Evolutionary conservation across 352 stramenopile genomes (phyloP), one percentile per base, ranked within the genome.

Genomic region (Peronospora farinosa): DNA sequence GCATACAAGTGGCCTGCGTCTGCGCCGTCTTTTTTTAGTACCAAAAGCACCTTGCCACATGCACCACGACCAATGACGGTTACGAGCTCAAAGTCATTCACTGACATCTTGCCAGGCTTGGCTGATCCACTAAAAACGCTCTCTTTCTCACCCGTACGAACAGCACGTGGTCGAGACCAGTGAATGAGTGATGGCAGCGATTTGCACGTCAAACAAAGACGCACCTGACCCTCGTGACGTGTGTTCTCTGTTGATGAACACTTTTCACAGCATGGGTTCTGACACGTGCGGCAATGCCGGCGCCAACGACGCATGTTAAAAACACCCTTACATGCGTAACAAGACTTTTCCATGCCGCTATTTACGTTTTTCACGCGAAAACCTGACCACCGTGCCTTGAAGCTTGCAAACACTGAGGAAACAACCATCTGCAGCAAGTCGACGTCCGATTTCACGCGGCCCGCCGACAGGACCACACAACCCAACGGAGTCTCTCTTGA

Each of bases 301-400:
- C 76, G 71, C 76, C 76, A 87, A 44, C 76, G 73, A 51, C 73
- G 73, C 73, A 87, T 84, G 65, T 79, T 84, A 43, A 87, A 87
- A 8, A 48, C 47, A 11, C 78, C 70, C 47, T 81, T 78, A 58
- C 76, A 87, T 30, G 78, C 47, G 50, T 85, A 87, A 57, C 76
- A 87, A 12, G 50, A 44, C 43, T 82, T 82, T 51, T 85, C 74
- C 60, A 87, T 74, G n/a, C 76, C 76, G 16, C 59, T 74, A 53
- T 82, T 83, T 32, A 84, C 69, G 40, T 78, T 82, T 58, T 82
- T 83, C n/a, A 83, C 72, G 13, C 76, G 76, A 57, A 87, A 87
- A 38, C 76, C 76, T 39, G 76, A 84, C 72, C 74, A 87, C 41
- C 76, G 67, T 40, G 76, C 76, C 45, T 83, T 83, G 57, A 87